phyloP scores from a whole-genome alignment of 306 rosid species.

The Corylus avellana region DNA sequence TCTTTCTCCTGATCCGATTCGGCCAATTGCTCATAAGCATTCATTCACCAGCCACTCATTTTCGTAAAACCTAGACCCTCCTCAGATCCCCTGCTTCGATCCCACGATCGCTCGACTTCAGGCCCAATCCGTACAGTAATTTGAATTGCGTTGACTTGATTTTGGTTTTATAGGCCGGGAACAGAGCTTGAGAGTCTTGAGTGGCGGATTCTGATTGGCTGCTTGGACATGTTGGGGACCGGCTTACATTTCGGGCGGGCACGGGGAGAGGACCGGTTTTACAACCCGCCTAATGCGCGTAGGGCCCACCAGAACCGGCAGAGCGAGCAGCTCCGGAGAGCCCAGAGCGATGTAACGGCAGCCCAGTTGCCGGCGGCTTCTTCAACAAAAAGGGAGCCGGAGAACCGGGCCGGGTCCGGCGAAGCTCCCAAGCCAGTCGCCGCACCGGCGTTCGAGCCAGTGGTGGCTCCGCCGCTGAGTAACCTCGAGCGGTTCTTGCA shows the following conservation, averaged over 20 bases:
- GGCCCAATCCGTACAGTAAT: slow-evolving; percentile 21
- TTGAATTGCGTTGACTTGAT: slow-evolving; percentile 46
- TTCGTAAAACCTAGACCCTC: slow-evolving; percentile 15
- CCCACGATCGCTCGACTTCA: not conserved
- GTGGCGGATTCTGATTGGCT: slow-evolving; percentile 9
- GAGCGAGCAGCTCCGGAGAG: slow-evolving; percentile 50
- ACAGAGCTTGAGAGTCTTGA: slow-evolving; percentile 13
- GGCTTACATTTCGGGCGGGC: slow-evolving; percentile 58
- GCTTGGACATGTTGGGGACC: slow-evolving; percentile 59
- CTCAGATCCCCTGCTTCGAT: slow-evolving; percentile 22
- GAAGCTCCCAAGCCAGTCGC: slow-evolving; percentile 32
- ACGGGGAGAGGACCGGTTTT: slow-evolving; percentile 73
- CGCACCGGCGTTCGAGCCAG: slow-evolving; percentile 42
- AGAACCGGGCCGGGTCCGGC: slow-evolving; percentile 39
- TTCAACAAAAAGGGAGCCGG: slow-evolving; percentile 35
- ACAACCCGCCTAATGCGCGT: slow-evolving; percentile 54
- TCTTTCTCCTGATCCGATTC: slow-evolving; percentile 33
- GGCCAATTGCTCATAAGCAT: not conserved
- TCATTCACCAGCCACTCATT: slow-evolving; percentile 11
- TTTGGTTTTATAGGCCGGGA: slow-evolving; percentile 26
- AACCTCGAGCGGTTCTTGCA: slow-evolving; percentile 72
- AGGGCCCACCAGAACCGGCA: slow-evolving; percentile 40
- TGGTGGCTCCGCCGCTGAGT: slow-evolving; percentile 36
- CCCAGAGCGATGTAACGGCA: slow-evolving; percentile 51
- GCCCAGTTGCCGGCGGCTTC: slow-evolving; percentile 27